A percentile compares a stretch with the other conserved stretches of the same genome.
Evolutionary conservation across 148 eudicot genomes (phyloP).

Genomic region (Euryodendron excelsum): DNA sequence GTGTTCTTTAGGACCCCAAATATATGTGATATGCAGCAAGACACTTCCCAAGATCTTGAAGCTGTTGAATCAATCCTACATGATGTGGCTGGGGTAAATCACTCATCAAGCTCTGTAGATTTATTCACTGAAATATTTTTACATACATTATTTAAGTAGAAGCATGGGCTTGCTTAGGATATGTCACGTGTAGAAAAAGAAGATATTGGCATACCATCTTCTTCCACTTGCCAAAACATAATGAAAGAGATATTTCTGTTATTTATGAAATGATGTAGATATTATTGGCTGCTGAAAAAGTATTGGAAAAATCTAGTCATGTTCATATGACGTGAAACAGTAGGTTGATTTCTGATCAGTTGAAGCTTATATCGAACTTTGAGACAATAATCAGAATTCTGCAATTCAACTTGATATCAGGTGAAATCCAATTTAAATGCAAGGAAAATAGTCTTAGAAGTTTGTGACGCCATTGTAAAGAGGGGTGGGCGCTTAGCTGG

Average conservation of each 20-base stretch:
- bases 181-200: too few relatives aligned
- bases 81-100: slow-evolving; percentile 54
- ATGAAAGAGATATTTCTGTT: too few relatives aligned
- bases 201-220: too few relatives aligned
- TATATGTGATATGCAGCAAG: slow-evolving; percentile 71
- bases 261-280: too few relatives aligned
- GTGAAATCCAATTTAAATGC: slow-evolving; percentile 44
- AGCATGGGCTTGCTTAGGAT: background rate
- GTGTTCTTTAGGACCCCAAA: slow-evolving; percentile 51
- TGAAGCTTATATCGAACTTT: background rate
- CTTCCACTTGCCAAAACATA: too few relatives aligned
- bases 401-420: slow-evolving; percentile 54
- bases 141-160: background rate
- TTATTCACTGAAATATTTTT: too few relatives aligned
- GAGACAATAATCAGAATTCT: slow-evolving; percentile 33
- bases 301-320: too few relatives aligned
- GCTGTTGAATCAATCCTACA: slow-evolving; percentile 49
- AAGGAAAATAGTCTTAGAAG: slow-evolving; percentile 47
- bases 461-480: slow-evolving; percentile 63
- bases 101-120: background rate
- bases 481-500: slow-evolving; percentile 79
- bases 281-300: too few relatives aligned
- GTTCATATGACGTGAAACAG: too few relatives aligned
- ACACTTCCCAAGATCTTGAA: slow-evolving; percentile 49
- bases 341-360: slow-evolving; percentile 23